These are phyloP conservation scores for Pythium chondricola DNA, from an alignment of 352 stramenopile genomes.

Conservation along the genomic window DNA sequence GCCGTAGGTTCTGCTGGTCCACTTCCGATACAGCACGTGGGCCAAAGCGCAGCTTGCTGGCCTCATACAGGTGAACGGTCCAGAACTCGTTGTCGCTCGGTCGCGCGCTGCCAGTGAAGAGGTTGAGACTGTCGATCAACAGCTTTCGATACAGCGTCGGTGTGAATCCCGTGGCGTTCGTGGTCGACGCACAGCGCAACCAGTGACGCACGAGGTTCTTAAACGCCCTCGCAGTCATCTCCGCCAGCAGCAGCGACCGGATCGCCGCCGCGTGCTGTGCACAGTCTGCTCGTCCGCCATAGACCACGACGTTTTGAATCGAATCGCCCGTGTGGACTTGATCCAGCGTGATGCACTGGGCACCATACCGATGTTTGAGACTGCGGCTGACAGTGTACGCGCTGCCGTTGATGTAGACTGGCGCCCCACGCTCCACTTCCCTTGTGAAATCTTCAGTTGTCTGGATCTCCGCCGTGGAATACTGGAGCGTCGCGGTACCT, in stretches of 20 bases:
- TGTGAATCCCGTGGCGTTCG: slow-evolving; percentile 33
- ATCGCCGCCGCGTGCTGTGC: slow-evolving; percentile 43
- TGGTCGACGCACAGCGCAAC: slow-evolving; percentile 37
- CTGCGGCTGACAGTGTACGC: slow-evolving; percentile 39
- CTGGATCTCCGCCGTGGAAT: slow-evolving; percentile 68
- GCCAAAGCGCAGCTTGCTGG: slow-evolving; percentile 74
- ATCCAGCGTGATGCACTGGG: slow-evolving; percentile 55
- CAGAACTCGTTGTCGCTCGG: slow-evolving; percentile 63
- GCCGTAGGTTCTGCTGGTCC: slow-evolving; percentile 74
- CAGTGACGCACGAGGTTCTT: slow-evolving; percentile 84
- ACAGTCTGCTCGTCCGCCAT: slow-evolving; percentile 57
- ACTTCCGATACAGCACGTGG: slow-evolving; percentile 53
- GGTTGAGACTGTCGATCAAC: slow-evolving; percentile 52
- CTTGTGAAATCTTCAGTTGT: slow-evolving; percentile 79
- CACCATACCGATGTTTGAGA: slow-evolving; percentile 39
- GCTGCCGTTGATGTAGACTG: slow-evolving; percentile 51
- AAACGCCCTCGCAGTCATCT: slow-evolving; percentile 85
- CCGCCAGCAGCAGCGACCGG: slow-evolving; percentile 58
- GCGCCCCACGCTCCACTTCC: slow-evolving; percentile 68
- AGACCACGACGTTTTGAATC: slow-evolving; percentile 66
- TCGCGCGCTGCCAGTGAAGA: slow-evolving; percentile 48
- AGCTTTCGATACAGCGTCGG: slow-evolving; percentile 40
- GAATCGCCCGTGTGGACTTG: slow-evolving; percentile 51
- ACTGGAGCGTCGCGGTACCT: slow-evolving; percentile 75
- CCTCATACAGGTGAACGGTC: slow-evolving; percentile 62